Base-by-base conservation (phyloP, 177 flowering plant genomes). In the Vitis hybrid region DNA sequence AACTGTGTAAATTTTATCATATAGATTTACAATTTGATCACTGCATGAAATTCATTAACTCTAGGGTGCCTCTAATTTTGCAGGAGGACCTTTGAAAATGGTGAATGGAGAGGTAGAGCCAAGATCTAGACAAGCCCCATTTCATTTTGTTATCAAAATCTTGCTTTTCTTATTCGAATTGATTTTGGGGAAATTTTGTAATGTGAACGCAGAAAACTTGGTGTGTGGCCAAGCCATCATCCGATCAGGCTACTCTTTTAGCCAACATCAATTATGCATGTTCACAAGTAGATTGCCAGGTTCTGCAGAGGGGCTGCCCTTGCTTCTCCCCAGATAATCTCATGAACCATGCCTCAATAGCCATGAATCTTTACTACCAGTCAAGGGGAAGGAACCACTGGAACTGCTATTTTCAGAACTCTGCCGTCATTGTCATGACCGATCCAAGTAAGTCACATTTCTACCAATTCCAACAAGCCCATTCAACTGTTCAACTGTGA, bases 331-430 rank as follows among this genome's bases (percentile, higher is more conserved):
- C 98, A 0, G 82, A 88, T 58, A 89, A 70, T 73, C 84, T 87
- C 50, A 78, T 89, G 1, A 88, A 80, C 80, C 97, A 86, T 78
- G 98, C 98, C 60, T 92, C 98, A 2, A 59, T 92, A 10, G 93
- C 85, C 81, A 94, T 94, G 98, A 94, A 90, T 61, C 86, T 92
- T n/a, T 94, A 89, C 73, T 94, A 88, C 81, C 89, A 87, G 53
- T 51, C 88, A 48, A 77, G 49, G 19, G 97, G 97, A n/a, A 79
- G 88, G 69, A 83, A 90, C 81, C 69, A 55, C 1, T 89, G 93
- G 97, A 90, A 90, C 65, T 92, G 98, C 64, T 65, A 86, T 68
- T 94, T 92, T 79, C 79, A 68, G 55, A 70, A 70, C 65, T 87
- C 97, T 51, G 97, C 70, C 29, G 86, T 94, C 58, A 61, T 89